These are phyloP conservation scores for Tetragonia tetragonoides DNA, from an alignment of 148 eudicot species.

Conservation along the genomic window DNA sequence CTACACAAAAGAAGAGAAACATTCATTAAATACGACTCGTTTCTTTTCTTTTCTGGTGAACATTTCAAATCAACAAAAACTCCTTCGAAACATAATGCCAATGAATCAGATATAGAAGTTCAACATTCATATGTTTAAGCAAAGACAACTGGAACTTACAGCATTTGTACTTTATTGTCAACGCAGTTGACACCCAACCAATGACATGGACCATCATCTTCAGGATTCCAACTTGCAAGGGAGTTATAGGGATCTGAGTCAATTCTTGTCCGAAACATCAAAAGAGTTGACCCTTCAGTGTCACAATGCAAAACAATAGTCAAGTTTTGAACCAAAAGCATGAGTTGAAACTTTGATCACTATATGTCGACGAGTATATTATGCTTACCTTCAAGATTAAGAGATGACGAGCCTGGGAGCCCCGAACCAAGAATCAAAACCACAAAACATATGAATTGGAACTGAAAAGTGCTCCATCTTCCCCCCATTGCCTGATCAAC, in stretches of 20 bases:
- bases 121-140: not conserved
- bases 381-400: constrained; percentile 71
- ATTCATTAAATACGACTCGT: not conserved
- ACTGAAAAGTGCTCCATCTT: constrained; percentile 53
- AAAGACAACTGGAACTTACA: constrained; percentile 60
- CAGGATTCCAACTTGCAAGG: constrained; percentile 68
- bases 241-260: constrained; percentile 58
- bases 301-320: constrained; percentile 20
- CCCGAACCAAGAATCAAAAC: constrained; percentile 49
- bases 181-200: constrained; percentile 77
- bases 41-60: not conserved
- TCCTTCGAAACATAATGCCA: not conserved
- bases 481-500: constrained; percentile 65
- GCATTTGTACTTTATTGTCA: constrained; percentile 63
- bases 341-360: not conserved
- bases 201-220: constrained; percentile 62
- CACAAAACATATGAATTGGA: constrained; percentile 44
- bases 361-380: not conserved
- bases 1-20: constrained; percentile 27
- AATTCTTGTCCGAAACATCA: constrained; percentile 54
- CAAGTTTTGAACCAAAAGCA: constrained; percentile 1
- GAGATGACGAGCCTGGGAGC: constrained; percentile 52
- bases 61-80: not conserved
- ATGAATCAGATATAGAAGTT: not conserved
- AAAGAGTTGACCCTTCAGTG: constrained; percentile 65